A percentile compares a stretch with the other conserved stretches of the same genome.
Evolutionary conservation across 208 protist genomes (phyloP).

Genomic region (Trypanosoma brucei): DNA sequence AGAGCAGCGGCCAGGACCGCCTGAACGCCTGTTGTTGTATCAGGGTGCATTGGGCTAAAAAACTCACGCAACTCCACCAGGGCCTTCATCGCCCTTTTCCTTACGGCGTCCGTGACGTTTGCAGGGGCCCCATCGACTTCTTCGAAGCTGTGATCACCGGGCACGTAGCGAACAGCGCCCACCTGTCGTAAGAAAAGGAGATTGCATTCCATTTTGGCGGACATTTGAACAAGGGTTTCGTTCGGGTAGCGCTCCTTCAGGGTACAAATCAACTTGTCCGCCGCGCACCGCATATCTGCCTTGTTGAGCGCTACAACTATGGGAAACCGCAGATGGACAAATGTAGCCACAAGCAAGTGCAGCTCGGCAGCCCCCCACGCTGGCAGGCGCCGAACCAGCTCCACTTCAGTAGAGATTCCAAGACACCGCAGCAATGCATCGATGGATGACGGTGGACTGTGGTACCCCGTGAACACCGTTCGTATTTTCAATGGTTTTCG

Average conservation of each 20-base stretch:
- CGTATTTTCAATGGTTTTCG: constrained; percentile 69
- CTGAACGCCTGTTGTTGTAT: constrained; percentile 76
- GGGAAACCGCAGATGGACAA: constrained; percentile 87
- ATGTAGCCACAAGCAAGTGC: constrained; percentile 87
- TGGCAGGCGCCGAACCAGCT: constrained; percentile 27
- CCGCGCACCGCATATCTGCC: constrained; percentile 63
- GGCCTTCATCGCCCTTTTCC: constrained; percentile 7
- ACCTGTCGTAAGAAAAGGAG: constrained; percentile 56
- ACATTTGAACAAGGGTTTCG: constrained; percentile 75
- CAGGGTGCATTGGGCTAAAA: constrained; percentile 8
- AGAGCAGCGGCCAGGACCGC: constrained; percentile 71
- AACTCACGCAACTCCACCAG: constrained; percentile 11
- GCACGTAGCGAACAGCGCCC: constrained; percentile 55
- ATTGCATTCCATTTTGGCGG: constrained; percentile 71
- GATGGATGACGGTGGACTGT: constrained; percentile 67
- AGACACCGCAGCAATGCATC: constrained; percentile 54
- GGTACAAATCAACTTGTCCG: constrained; percentile 23
- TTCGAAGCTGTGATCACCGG: constrained; percentile 32
- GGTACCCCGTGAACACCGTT: constrained; percentile 92
- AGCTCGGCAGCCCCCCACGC: constrained; percentile 70
- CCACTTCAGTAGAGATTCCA: constrained; percentile 42
- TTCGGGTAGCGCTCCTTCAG: constrained; percentile 58
- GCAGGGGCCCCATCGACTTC: constrained; percentile 1
- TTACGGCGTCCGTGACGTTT: background rate
- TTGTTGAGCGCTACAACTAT: constrained; percentile 93